Base-by-base conservation (phyloP, 768 basidiomycete genomes). In the Tricholoma sp. region DNA sequence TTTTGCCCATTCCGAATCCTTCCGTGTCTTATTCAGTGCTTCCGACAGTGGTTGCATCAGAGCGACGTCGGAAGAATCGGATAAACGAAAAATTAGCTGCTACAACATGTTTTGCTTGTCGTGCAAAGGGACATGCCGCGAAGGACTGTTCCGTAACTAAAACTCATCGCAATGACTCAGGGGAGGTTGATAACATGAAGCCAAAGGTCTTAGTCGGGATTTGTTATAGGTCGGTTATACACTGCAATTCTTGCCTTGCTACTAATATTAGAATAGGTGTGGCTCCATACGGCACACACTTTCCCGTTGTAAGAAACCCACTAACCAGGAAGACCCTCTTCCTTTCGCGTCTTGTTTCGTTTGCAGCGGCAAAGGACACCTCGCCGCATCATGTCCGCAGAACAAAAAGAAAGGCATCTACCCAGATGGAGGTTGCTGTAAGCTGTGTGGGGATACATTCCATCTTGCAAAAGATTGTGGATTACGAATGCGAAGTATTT, bases 261-360 rank as follows among this genome's bases (percentile, higher is more conserved):
- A 14, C 39, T 24, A 12, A 56, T 32, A 11, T 21, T 18, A 16
- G 11, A 19, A 29, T 62, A 94, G 94, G 63, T 97, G 94, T 62
- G 89, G 92, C 46, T 92, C 92, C 2, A 78, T 76, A 5, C 81
- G 77, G 53, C 94, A 98, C 62, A 86, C 78, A 12, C 79, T 98
- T 1, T 84, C 90, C n/a, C 78, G 76, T 32, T 98, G 95, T 70
- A 85, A 78, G 59, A 84, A 84, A 63, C 78, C 82, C 4, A 73
- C 73, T 18, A 80, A 92, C 67, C 76, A 81, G 10, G 68, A 66
- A 16, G 78, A 91, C 57, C 88, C 89, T 0, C 76, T 93, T 3
- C 95, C 94, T 1, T 94, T 84, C 63, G 94, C 95, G 0, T 89
- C 87, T 3, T 98, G 95, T 72, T 98, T 94, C 67, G 88, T 98